Evolutionary conservation across 805 yeast species (phyloP).

Genomic region (Torulaspora franciscae): DNA sequence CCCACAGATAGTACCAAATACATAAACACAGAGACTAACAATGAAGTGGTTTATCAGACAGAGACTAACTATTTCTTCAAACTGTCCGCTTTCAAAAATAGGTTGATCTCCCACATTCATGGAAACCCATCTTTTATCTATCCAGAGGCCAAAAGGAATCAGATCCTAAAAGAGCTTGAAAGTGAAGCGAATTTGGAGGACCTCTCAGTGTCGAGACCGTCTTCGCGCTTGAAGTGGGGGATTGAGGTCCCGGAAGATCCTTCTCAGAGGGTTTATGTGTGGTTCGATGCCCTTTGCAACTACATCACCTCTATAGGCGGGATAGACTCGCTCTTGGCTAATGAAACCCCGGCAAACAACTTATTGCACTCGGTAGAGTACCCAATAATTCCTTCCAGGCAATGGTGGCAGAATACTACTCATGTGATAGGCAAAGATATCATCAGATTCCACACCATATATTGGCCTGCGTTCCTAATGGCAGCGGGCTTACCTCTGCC

Average conservation of each 20-base stretch:
- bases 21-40: slow-evolving; percentile 59
- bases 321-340: slow-evolving; percentile 35
- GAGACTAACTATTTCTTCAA: slow-evolving; percentile 88
- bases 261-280: slow-evolving; percentile 80
- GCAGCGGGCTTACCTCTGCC: slow-evolving; percentile 77
- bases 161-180: slow-evolving; percentile 55
- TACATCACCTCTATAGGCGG: slow-evolving; percentile 72
- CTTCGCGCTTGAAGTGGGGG: slow-evolving; percentile 79
- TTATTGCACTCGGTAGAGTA: neutral
- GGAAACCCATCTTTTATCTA: slow-evolving; percentile 54
- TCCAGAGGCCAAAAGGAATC: slow-evolving; percentile 54
- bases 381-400: slow-evolving; percentile 8
- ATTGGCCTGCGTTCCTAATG: slow-evolving; percentile 89
- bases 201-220: slow-evolving; percentile 83
- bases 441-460: slow-evolving; percentile 77
- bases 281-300: slow-evolving; percentile 93
- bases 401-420: slow-evolving; percentile 42
- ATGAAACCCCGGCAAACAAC: slow-evolving; percentile 19
- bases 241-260: slow-evolving; percentile 78
- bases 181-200: slow-evolving; percentile 47
- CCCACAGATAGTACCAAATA: slow-evolving; percentile 25
- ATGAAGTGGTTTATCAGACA: slow-evolving; percentile 65
- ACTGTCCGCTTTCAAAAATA: slow-evolving; percentile 54
- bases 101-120: slow-evolving; percentile 47
- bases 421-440: slow-evolving; percentile 94